Conservation (phyloP, 208 protist species). For the Novymonas esmeraldas region DNA sequence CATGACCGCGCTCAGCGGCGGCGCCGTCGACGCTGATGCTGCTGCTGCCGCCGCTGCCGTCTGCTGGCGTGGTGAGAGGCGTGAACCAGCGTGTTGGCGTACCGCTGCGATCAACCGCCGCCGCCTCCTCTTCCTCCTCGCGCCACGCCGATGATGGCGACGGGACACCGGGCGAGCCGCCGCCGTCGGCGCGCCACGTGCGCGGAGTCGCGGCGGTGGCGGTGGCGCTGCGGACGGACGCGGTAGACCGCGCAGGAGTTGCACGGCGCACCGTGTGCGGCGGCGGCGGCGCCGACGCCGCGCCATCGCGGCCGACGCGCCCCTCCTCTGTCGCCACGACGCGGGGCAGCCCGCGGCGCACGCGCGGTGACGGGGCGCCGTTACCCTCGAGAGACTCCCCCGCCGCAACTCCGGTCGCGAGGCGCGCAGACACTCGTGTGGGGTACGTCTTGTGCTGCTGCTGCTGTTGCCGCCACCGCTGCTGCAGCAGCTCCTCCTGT, state of each 20-base stretch:
- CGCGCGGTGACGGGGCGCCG: not conserved
- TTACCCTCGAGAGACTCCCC: not conserved
- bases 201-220: conserved; percentile 1
- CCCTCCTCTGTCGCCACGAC: not conserved
- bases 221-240: conserved; percentile 12
- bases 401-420: not conserved
- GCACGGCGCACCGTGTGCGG: conserved; percentile 8
- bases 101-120: not conserved
- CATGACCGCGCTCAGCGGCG: too few relatives aligned
- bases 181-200: not conserved
- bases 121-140: not conserved
- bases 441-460: conserved; percentile 8
- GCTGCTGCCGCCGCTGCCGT: not conserved
- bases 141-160: not conserved
- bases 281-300: too few relatives aligned
- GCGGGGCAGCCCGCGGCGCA: not conserved
- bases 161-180: not conserved
- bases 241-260: conserved; percentile 12
- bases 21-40: not conserved
- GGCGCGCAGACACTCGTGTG: not conserved
- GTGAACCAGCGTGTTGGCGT: not conserved
- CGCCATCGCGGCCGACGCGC: conserved; percentile 12
- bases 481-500: conserved; percentile 49
- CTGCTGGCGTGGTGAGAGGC: not conserved
- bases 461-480: conserved; percentile 54